phyloP scores from a whole-genome alignment of 352 stramenopile genomes.

The Phytophthora rubi region DNA sequence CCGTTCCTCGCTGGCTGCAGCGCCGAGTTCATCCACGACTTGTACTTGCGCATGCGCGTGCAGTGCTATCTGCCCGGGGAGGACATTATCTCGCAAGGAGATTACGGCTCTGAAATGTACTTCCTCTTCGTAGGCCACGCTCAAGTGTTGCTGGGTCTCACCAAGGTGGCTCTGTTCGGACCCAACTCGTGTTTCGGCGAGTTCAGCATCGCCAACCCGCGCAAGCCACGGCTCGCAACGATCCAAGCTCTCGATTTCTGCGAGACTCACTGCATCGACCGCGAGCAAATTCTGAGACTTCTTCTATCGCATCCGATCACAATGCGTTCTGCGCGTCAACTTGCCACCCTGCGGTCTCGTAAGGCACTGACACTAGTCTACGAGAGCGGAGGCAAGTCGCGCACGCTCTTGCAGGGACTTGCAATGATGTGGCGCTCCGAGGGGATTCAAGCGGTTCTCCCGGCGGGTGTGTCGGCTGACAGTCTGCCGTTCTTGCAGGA shows the following conservation, averaged over 20 bases:
- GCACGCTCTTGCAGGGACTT: constrained; percentile 67
- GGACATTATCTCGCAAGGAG: constrained; percentile 80
- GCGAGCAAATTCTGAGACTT: constrained; percentile 52
- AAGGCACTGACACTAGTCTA: constrained; percentile 66
- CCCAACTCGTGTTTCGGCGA: constrained; percentile 83
- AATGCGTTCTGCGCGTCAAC: constrained; percentile 63
- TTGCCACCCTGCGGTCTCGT: constrained; percentile 53
- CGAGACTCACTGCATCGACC: constrained; percentile 72
- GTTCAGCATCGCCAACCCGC: constrained; percentile 80
- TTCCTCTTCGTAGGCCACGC: constrained; percentile 83
- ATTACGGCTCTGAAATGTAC: constrained; percentile 84
- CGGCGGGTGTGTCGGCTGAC: constrained; percentile 36
- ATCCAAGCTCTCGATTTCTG: constrained; percentile 85
- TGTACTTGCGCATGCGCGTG: constrained; percentile 79
- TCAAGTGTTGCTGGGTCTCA: constrained; percentile 71
- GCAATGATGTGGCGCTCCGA: constrained; percentile 69
- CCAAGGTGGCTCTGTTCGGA: constrained; percentile 65
- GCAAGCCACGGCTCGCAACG: constrained; percentile 68
- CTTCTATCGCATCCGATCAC: constrained; percentile 65
- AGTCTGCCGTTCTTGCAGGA: constrained; percentile 54
- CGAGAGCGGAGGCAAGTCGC: constrained; percentile 61
- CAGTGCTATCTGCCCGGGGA: constrained; percentile 78
- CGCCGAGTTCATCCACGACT: constrained; percentile 80
- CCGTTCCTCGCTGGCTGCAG: constrained; percentile 76
- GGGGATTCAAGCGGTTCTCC: constrained; percentile 55